These are phyloP conservation scores for Saccharomycopsis fibuligera DNA, from an alignment of 805 yeast species.

Conservation along the genomic window DNA sequence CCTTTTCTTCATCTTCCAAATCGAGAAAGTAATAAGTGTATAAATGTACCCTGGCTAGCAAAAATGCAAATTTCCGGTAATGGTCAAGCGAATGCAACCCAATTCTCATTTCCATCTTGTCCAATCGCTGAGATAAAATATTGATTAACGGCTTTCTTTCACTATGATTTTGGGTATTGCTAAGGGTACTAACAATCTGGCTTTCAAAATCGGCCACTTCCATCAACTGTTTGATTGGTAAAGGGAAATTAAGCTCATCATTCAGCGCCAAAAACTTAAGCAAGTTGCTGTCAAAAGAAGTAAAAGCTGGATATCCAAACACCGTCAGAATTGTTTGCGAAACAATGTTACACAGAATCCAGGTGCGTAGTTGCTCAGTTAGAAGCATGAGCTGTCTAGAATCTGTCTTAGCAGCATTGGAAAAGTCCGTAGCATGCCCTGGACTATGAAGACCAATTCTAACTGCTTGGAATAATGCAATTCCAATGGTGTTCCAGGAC, in stretches of 20 bases:
- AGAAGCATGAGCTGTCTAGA: slow-evolving; percentile 37
- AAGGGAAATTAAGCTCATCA: slow-evolving; percentile 40
- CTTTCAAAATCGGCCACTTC: slow-evolving; percentile 82
- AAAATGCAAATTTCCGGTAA: slow-evolving; percentile 58
- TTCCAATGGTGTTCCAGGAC: slow-evolving; percentile 91
- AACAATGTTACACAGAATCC: slow-evolving; percentile 90
- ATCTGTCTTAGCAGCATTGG: slow-evolving; percentile 32
- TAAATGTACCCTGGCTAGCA: slow-evolving; percentile 75
- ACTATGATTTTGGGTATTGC: slow-evolving; percentile 38
- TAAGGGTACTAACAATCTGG: slow-evolving; percentile 68
- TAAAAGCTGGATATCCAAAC: slow-evolving; percentile 92
- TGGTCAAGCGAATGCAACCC: slow-evolving; percentile 51
- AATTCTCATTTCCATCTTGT: slow-evolving; percentile 62
- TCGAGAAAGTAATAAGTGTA: slow-evolving; percentile 78
- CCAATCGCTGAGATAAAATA: slow-evolving; percentile 64
- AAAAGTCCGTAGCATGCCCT: slow-evolving; percentile 52
- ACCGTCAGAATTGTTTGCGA: slow-evolving; percentile 87
- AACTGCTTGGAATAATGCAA: slow-evolving; percentile 88
- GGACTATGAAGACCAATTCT: slow-evolving; percentile 87
- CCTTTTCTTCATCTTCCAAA: slow-evolving; percentile 22
- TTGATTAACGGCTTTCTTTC: slow-evolving; percentile 73
- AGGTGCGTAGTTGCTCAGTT: slow-evolving; percentile 78
- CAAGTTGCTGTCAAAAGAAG: slow-evolving; percentile 71
- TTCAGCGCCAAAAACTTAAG: slow-evolving; percentile 34
- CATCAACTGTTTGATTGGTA: slow-evolving; percentile 65